A percentile compares a stretch with the other conserved stretches of the same genome.
These are phyloP conservation scores for Didymella keratinophila DNA, from an alignment of 2,329 filamentous ascomycete species.

Conservation along the genomic window DNA sequence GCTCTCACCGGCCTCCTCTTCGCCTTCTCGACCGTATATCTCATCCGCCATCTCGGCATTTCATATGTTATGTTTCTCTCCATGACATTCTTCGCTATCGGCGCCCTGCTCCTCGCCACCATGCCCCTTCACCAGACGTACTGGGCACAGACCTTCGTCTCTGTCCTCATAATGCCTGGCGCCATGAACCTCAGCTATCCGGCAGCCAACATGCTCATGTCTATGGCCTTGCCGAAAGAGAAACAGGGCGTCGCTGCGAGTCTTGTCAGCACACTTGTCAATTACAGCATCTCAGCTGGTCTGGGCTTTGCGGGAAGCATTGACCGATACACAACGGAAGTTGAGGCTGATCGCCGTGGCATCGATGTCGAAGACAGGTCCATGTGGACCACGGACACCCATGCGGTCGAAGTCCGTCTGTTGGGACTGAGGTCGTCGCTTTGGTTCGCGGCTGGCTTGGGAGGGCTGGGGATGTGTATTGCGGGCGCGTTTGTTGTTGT, in stretches of 20 bases:
- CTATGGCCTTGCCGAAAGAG: background rate
- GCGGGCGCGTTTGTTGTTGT: background rate
- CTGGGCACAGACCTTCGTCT: background rate
- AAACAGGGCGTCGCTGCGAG: background rate
- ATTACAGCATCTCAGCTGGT: background rate
- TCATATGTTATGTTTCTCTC: background rate
- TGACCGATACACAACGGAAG: background rate
- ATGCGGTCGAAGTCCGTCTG: background rate
- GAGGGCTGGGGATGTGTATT: background rate
- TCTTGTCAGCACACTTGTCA: background rate
- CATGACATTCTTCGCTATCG: background rate
- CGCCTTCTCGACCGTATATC: background rate
- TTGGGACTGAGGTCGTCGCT: background rate
- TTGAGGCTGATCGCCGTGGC: background rate
- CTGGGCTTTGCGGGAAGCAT: background rate
- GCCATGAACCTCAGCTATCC: background rate
- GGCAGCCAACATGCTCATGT: background rate
- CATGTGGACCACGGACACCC: background rate
- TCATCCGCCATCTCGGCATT: background rate
- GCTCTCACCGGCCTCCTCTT: background rate
- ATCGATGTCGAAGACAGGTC: background rate
- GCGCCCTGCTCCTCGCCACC: background rate
- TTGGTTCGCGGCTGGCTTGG: conserved; percentile 2
- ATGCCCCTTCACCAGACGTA: background rate
- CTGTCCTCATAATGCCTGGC: background rate